Evolutionary conservation across 106 monocot species (phyloP).

Genomic region (Narthecium ossifragum): DNA sequence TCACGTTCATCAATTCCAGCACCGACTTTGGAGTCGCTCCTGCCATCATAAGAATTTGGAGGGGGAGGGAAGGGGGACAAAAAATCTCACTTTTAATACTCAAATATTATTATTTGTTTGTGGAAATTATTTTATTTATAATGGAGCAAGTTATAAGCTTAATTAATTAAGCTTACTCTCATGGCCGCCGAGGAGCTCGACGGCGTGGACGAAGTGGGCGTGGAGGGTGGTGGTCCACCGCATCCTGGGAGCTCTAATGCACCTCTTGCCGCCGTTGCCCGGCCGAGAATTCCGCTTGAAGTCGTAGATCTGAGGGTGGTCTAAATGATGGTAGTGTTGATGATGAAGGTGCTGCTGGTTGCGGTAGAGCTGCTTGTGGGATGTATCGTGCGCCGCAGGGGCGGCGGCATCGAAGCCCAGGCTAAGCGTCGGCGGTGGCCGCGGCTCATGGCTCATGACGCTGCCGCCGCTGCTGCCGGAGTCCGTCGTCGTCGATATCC

Average conservation of each 20-base stretch:
- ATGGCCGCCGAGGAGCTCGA: constrained; percentile 75
- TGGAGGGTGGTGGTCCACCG: constrained; percentile 68
- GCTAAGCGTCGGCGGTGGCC: constrained; percentile 18
- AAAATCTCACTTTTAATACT: background rate
- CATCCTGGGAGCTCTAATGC: constrained; percentile 62
- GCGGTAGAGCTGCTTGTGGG: too few species aligned
- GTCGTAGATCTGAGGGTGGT: constrained; percentile 30
- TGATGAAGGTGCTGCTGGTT: constrained; percentile 1
- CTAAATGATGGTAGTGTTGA: constrained; percentile 5
- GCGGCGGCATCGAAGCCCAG: constrained; percentile 10
- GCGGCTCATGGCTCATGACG: constrained; percentile 6
- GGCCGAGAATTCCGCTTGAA: constrained; percentile 25
- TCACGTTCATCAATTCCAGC: constrained; percentile 78
- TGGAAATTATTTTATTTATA: too few species aligned
- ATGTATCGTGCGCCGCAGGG: too few species aligned
- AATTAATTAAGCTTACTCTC: constrained; percentile 38
- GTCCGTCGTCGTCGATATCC: background rate
- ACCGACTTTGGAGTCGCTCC: constrained; percentile 83
- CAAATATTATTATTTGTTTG: background rate
- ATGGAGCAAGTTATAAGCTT: too few species aligned
- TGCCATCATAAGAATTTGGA: constrained; percentile 9
- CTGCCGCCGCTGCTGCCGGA: constrained; percentile 16
- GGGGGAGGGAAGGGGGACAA: too few species aligned
- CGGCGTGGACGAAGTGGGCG: constrained; percentile 63
- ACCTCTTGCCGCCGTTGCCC: constrained; percentile 25